Conservation (phyloP, 768 basidiomycete genomes). For the Macrolepiota dolichaula region DNA sequence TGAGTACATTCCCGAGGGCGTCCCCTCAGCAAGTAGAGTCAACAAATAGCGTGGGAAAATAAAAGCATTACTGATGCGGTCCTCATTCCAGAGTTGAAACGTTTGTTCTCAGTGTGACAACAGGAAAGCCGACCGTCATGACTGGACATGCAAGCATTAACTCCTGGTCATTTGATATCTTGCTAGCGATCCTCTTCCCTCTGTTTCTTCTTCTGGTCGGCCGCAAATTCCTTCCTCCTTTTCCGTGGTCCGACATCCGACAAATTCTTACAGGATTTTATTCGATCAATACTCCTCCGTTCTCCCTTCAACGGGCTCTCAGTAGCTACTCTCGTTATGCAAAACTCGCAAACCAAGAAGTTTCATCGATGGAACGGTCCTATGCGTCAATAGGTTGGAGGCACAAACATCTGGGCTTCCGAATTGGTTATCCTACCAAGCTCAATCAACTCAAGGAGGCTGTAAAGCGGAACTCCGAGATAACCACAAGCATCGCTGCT, state of each 20-base stretch:
- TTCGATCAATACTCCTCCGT: slow-evolving; percentile 22
- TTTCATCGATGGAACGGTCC: slow-evolving; percentile 39
- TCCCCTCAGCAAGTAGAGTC: too few species aligned
- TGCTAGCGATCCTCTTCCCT: slow-evolving; percentile 37
- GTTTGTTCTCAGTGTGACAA: background rate
- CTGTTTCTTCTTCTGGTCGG: slow-evolving; percentile 30
- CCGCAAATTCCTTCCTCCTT: slow-evolving; percentile 21
- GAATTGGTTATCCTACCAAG: slow-evolving; percentile 53
- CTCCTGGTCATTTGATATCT: slow-evolving; percentile 29
- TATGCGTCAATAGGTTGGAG: slow-evolving; percentile 41
- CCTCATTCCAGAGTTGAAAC: background rate
- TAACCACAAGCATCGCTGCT: slow-evolving; percentile 39
- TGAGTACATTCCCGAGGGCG: too few species aligned
- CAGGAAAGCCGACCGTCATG: background rate
- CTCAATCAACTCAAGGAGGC: slow-evolving; percentile 40
- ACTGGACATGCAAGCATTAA: background rate
- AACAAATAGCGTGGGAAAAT: background rate
- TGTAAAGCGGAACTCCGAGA: slow-evolving; percentile 32
- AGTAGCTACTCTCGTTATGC: slow-evolving; percentile 42
- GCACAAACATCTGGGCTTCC: slow-evolving; percentile 47
- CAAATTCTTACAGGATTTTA: slow-evolving; percentile 22
- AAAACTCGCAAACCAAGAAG: slow-evolving; percentile 37
- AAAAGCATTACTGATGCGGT: background rate
- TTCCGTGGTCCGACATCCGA: slow-evolving; percentile 25
- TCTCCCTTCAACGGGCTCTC: slow-evolving; percentile 43